Evolutionary conservation across 2,329 filamentous ascomycete genomes (phyloP).

Genomic region (Sporothrix dimorphospora): DNA sequence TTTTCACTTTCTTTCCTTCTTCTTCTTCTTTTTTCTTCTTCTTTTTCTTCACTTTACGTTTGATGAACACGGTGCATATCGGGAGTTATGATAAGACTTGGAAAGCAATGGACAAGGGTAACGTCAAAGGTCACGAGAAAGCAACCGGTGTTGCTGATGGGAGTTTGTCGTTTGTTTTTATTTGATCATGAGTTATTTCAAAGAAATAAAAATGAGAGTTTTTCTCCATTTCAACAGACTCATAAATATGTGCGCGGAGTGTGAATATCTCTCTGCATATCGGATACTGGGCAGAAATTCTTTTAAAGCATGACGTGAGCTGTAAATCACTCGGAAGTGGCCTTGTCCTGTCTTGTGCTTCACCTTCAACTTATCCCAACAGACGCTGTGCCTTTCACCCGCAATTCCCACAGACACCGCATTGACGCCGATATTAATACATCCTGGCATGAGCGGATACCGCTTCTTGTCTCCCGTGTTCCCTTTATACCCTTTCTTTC

Average conservation of each 20-base stretch:
- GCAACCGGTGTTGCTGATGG: slow-evolving; percentile 21
- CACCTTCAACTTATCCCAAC: not conserved
- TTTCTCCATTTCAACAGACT: not conserved
- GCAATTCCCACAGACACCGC: not conserved
- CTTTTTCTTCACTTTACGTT: not conserved
- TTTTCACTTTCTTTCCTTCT: not conserved
- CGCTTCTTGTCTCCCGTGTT: not conserved
- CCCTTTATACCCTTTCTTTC: not conserved
- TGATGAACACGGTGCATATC: slow-evolving; percentile 16
- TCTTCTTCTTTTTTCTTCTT: not conserved
- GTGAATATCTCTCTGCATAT: not conserved
- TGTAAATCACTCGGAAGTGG: not conserved
- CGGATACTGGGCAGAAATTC: not conserved
- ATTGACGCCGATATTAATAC: slow-evolving; percentile 22
- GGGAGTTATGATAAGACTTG: slow-evolving; percentile 25
- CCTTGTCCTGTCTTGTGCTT: not conserved
- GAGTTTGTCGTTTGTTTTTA: not conserved
- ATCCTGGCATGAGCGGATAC: not conserved
- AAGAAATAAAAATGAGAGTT: not conserved
- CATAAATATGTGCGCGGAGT: no score
- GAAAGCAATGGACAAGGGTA: slow-evolving; percentile 24
- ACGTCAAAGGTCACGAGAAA: slow-evolving; percentile 24
- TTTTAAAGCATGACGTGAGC: not conserved
- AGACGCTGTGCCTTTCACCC: not conserved
- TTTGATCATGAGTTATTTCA: not conserved